Evolutionary conservation across 2,329 filamentous ascomycete species (phyloP).

Genomic region (Fusarium albidum): DNA sequence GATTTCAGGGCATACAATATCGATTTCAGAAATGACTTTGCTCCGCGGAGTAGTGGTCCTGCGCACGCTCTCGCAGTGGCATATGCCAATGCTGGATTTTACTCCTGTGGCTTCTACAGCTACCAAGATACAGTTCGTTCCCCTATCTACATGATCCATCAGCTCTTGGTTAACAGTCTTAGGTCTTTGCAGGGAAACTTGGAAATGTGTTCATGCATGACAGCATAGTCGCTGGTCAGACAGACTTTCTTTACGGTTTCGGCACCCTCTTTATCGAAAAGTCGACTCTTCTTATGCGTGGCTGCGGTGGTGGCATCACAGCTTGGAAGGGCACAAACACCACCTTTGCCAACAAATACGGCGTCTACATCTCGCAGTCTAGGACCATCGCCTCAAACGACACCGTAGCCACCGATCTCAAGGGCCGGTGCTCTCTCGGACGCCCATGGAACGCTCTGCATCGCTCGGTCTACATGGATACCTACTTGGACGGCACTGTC

Average conservation of each 20-base stretch:
- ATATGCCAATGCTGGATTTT: constrained; percentile 72
- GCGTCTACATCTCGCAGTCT: constrained; percentile 68
- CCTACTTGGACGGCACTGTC: constrained; percentile 62
- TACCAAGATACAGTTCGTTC: constrained; percentile 70
- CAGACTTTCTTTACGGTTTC: constrained; percentile 74
- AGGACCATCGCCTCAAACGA: constrained; percentile 62
- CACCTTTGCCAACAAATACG: constrained; percentile 71
- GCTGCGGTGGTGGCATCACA: constrained; percentile 71
- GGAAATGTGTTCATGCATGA: constrained; percentile 72
- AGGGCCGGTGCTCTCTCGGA: constrained; percentile 62
- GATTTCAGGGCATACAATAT: constrained; percentile 73
- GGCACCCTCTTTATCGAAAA: constrained; percentile 68
- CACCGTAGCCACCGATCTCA: constrained; percentile 44
- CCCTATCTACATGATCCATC: background rate
- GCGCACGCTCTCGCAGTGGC: constrained; percentile 66
- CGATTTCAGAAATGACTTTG: constrained; percentile 68
- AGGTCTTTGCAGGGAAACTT: constrained; percentile 71
- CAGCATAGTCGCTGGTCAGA: constrained; percentile 67
- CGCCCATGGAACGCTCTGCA: constrained; percentile 68
- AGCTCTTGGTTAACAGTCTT: background rate
- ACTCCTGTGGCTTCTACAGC: constrained; percentile 70
- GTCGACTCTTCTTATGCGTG: constrained; percentile 61
- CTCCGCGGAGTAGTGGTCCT: constrained; percentile 59
- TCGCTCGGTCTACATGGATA: constrained; percentile 62
- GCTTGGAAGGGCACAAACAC: constrained; percentile 73